Evolutionary conservation across 495 filamentous ascomycete species (phyloP).

Genomic region (Neurospora africana): DNA sequence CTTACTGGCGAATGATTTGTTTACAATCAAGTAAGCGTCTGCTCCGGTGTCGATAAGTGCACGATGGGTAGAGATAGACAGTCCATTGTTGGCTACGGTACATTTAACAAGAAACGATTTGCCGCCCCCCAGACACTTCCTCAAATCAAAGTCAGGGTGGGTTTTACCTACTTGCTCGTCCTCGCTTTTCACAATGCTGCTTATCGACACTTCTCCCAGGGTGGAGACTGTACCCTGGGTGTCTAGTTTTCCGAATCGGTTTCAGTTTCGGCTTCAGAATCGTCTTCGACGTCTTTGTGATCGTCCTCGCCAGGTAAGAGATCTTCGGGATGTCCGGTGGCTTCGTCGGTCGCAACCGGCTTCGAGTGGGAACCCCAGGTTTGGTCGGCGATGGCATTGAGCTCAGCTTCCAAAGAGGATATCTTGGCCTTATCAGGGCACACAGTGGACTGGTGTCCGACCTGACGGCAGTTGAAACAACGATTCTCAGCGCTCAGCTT

Average conservation of each 20-base stretch:
- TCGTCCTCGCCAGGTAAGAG: too few species aligned
- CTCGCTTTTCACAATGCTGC: neutral
- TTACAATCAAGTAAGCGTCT: neutral
- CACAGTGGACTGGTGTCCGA: neutral
- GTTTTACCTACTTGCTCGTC: neutral
- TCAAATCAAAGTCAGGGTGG: neutral
- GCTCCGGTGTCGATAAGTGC: neutral
- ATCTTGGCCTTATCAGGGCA: neutral
- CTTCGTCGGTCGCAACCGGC: too few species aligned
- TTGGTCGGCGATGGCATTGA: neutral
- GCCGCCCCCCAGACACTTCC: neutral
- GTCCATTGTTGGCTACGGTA: neutral
- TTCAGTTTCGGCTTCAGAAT: too few species aligned
- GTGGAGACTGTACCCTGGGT: neutral
- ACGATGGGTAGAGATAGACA: neutral
- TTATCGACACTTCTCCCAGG: neutral
- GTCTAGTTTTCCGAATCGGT: neutral
- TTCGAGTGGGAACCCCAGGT: too few species aligned
- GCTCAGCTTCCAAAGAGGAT: neutral
- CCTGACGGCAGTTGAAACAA: neutral
- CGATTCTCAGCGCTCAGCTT: neutral
- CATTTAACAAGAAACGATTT: neutral
- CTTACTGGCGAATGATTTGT: neutral
- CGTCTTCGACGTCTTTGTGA: too few species aligned
- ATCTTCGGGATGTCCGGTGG: neutral